A percentile compares a stretch with the other conserved stretches of the same genome.
phyloP scores from a whole-genome alignment of 2,329 filamentous ascomycete genomes.

The Penicillium sp. region DNA sequence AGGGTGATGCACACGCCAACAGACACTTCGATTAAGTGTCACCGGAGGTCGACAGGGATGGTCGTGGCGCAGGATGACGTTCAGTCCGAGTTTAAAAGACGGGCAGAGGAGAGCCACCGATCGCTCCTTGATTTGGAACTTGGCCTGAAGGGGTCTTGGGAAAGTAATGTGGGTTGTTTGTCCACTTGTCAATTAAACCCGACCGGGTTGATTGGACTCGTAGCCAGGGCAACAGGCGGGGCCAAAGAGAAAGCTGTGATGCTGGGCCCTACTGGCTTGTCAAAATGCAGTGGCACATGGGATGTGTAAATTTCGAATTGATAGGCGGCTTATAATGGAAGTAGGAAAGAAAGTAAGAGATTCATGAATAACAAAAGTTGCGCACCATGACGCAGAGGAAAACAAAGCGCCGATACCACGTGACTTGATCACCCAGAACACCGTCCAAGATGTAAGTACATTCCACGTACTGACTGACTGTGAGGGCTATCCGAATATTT shows the following conservation, averaged over 20 bases:
- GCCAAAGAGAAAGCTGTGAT: conserved; percentile 9
- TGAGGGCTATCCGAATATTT: no score
- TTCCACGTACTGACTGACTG: no score
- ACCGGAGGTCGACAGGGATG: conserved; percentile 8
- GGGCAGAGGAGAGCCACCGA: conserved; percentile 16
- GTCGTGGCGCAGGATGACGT: conserved; percentile 8
- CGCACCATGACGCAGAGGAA: conserved; percentile 1
- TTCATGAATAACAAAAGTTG: background rate
- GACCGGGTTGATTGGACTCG: conserved; percentile 26
- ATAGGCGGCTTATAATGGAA: background rate
- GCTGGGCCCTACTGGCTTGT: background rate
- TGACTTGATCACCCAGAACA: background rate
- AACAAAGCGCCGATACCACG: background rate
- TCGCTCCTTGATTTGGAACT: conserved; percentile 24
- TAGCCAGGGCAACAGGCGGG: conserved; percentile 46
- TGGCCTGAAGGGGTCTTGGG: conserved; percentile 13
- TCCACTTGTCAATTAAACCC: conserved; percentile 24
- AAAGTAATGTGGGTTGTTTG: conserved; percentile 22
- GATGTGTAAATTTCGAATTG: background rate
- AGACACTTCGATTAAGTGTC: background rate
- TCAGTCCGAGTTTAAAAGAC: conserved; percentile 13
- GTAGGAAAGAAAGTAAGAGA: background rate
- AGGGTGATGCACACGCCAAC: conserved; percentile 4
- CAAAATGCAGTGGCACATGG: background rate
- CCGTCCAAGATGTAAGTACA: no score